These are phyloP conservation scores for Apophysomyces variabilis DNA, from an alignment of 371 early-diverging fungal species.

Conservation along the genomic window DNA sequence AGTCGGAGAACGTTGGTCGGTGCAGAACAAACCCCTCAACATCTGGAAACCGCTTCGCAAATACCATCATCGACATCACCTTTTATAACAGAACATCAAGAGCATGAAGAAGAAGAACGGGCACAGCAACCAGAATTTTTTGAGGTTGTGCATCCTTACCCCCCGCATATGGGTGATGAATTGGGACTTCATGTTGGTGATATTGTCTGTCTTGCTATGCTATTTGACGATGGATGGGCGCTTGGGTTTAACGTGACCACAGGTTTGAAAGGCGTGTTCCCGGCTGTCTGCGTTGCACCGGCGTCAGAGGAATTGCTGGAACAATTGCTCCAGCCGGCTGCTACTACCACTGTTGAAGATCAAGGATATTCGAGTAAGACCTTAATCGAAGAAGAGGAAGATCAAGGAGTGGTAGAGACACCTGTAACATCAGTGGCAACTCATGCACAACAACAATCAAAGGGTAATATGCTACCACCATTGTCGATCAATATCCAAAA, in stretches of 20 bases:
- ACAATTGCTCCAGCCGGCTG: conserved; percentile 26
- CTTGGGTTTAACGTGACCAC: conserved; percentile 66
- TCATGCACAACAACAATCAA: neutral
- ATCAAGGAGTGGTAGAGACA: neutral
- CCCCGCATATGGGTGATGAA: conserved; percentile 63
- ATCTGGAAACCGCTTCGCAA: conserved; percentile 15
- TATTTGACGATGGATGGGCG: conserved; percentile 75
- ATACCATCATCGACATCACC: conserved; percentile 15
- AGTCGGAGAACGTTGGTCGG: conserved; percentile 8
- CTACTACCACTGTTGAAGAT: neutral
- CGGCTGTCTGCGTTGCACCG: conserved; percentile 60
- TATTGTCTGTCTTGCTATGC: conserved; percentile 57
- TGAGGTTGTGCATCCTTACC: conserved; percentile 49
- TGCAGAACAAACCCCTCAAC: conserved; percentile 3
- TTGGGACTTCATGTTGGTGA: conserved; percentile 63
- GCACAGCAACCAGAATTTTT: conserved; percentile 26
- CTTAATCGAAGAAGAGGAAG: conserved; percentile 15
- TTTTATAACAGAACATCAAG: conserved; percentile 6
- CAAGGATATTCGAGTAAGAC: conserved; percentile 13
- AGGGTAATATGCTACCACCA: neutral
- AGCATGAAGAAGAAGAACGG: conserved; percentile 6
- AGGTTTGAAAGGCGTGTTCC: conserved; percentile 68
- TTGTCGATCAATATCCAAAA: conserved; percentile 16
- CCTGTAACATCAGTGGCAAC: neutral
- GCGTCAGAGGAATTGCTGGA: conserved; percentile 35